phyloP scores from a whole-genome alignment of 768 basidiomycete genomes.

The Rickenella mellea region DNA sequence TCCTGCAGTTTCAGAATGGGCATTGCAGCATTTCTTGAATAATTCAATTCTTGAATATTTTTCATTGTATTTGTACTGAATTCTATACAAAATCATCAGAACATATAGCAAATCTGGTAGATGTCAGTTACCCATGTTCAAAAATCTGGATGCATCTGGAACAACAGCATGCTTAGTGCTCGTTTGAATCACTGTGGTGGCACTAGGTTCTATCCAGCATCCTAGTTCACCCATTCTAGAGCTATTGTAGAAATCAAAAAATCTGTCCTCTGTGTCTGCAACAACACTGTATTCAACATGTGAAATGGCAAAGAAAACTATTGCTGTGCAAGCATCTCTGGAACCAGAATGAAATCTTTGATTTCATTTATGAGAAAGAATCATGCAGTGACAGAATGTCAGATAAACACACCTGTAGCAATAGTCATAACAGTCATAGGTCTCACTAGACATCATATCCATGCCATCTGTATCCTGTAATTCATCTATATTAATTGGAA shows the following conservation, averaged over 20 bases:
- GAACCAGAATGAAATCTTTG: background rate
- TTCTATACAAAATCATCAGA: no score
- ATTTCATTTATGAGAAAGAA: background rate
- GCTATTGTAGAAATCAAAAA: constrained; percentile 42
- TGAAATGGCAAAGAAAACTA: constrained; percentile 73
- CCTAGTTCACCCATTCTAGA: constrained; percentile 64
- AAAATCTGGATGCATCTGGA: constrained; percentile 41
- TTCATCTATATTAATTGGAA: constrained; percentile 50
- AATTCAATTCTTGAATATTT: background rate
- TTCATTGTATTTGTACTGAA: no score
- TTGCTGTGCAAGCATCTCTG: constrained; percentile 26
- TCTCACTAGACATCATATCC: no score
- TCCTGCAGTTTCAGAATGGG: constrained; percentile 40
- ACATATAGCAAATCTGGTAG: no score
- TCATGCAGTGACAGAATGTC: no score
- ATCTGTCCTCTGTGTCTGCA: constrained; percentile 23
- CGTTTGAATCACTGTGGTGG: constrained; percentile 70
- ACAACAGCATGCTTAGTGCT: constrained; percentile 64
- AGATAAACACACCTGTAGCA: background rate
- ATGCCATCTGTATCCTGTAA: no score
- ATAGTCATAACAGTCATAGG: no score
- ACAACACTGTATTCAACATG: constrained; percentile 60
- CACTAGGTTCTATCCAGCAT: constrained; percentile 68
- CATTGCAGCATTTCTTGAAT: constrained; percentile 11
- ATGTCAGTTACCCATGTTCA: constrained; percentile 44